Percentiles rank a stretch among this genome's conserved stretches.
phyloP scores from a whole-genome alignment of 306 rosid species.

The Bauhinia variegata region DNA sequence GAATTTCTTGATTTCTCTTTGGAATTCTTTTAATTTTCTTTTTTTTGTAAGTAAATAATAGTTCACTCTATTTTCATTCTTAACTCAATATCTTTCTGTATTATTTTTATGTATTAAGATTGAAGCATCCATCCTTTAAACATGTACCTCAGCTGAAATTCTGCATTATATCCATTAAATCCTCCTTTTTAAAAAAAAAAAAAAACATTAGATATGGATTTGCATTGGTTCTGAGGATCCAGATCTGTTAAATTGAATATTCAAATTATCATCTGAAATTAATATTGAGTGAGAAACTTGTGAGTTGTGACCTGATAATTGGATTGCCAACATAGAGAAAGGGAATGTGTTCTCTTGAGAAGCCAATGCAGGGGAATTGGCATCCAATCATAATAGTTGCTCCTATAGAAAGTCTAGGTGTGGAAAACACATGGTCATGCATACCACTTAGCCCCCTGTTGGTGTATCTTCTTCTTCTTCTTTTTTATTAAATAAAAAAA shows the following conservation, averaged over 20 bases:
- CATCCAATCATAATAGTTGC: constrained; percentile 3
- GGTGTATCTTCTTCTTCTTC: no score
- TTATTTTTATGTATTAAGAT: background rate
- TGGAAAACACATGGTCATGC: background rate
- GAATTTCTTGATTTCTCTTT: constrained; percentile 30
- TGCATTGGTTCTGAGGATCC: constrained; percentile 7
- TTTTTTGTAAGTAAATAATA: background rate
- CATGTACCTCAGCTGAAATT: background rate
- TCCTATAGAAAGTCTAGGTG: constrained; percentile 26
- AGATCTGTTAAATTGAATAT: constrained; percentile 10
- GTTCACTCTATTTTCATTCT: constrained; percentile 26
- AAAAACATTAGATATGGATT: constrained; percentile 10
- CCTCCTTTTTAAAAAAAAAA: background rate
- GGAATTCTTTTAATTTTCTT: constrained; percentile 22
- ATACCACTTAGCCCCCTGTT: background rate
- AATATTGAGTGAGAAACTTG: constrained; percentile 3
- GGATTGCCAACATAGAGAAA: constrained; percentile 14
- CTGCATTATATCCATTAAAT: background rate
- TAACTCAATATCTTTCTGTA: constrained; percentile 16
- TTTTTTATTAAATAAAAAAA: no score
- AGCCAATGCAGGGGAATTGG: background rate
- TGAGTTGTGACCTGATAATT: constrained; percentile 15
- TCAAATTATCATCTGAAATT: constrained; percentile 3
- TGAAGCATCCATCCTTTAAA: background rate
- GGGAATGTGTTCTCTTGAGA: constrained; percentile 11